Evolutionary conservation across 257 asterid species (phyloP).

Genomic region (Echites panduratus): DNA sequence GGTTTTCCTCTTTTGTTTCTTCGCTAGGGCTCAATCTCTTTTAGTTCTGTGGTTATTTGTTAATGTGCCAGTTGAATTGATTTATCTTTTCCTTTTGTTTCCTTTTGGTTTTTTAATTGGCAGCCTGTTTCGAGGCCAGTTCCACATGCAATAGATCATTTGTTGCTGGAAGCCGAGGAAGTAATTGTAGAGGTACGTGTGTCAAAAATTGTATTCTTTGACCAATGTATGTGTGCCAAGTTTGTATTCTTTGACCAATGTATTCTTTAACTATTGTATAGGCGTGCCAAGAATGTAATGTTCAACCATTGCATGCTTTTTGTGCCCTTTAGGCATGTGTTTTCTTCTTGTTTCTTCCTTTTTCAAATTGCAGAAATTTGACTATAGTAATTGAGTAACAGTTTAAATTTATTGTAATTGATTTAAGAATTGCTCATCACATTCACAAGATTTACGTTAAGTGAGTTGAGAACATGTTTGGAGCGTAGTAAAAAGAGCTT

Average conservation of each 20-base stretch:
- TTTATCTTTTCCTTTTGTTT: background rate
- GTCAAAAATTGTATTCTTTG: background rate
- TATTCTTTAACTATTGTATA: background rate
- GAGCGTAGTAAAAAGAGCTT: background rate
- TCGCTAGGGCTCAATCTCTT: background rate
- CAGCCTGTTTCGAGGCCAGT: constrained; percentile 71
- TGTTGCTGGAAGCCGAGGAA: constrained; percentile 62
- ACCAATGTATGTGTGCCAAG: background rate
- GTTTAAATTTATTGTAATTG: background rate
- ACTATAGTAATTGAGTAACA: background rate
- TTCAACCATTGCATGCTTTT: background rate
- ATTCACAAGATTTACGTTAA: background rate
- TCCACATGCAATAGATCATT: constrained; percentile 52
- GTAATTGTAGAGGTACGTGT: constrained; percentile 63
- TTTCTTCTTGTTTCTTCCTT: background rate
- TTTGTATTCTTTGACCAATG: background rate
- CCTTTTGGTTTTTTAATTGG: constrained; percentile 6
- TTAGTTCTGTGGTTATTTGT: background rate
- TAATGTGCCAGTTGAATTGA: constrained; percentile 5
- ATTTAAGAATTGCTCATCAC: background rate
- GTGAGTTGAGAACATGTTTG: background rate
- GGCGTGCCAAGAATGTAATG: background rate
- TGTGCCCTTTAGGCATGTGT: background rate
- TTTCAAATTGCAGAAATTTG: background rate
- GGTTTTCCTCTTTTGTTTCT: background rate